phyloP scores from a whole-genome alignment of 768 basidiomycete genomes.

The Gloeostereum incarnatum region DNA sequence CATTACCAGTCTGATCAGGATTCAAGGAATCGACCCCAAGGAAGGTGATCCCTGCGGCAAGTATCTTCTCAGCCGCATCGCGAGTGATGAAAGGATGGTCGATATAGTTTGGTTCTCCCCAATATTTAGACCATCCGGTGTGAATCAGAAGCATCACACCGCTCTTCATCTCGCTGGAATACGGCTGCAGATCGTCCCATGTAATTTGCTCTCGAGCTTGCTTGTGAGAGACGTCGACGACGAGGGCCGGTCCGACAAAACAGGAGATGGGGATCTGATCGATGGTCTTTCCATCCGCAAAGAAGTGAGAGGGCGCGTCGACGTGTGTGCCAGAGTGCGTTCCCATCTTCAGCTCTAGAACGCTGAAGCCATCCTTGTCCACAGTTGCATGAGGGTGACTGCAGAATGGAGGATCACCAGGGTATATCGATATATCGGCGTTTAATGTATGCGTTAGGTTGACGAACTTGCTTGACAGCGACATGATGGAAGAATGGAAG shows the following conservation, averaged over 20 bases:
- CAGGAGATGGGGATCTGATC: constrained; percentile 45
- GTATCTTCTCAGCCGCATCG: constrained; percentile 39
- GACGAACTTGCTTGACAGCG: constrained; percentile 24
- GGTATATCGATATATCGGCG: constrained; percentile 37
- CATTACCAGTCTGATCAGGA: constrained; percentile 51
- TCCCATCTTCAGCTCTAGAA: constrained; percentile 44
- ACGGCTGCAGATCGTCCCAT: constrained; percentile 40
- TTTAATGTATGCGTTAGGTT: constrained; percentile 49
- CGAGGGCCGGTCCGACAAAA: constrained; percentile 44
- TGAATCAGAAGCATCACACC: constrained; percentile 45
- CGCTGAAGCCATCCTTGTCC: constrained; percentile 35
- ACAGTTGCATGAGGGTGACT: constrained; percentile 29
- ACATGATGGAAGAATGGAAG: too few relatives aligned
- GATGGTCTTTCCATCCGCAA: constrained; percentile 44
- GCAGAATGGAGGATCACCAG: constrained; percentile 42
- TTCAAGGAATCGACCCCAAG: constrained; percentile 58
- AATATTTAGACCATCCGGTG: constrained; percentile 61
- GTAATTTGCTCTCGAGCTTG: constrained; percentile 35
- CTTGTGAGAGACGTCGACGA: constrained; percentile 45
- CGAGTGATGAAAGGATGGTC: constrained; percentile 56
- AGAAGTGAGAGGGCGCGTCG: constrained; percentile 71
- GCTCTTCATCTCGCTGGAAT: constrained; percentile 23
- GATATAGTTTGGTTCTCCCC: constrained; percentile 40
- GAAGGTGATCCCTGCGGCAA: constrained; percentile 42
- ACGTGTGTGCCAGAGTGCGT: constrained; percentile 77